phyloP scores from a whole-genome alignment of 306 rosid genomes.

The Arachis stenosperma region DNA sequence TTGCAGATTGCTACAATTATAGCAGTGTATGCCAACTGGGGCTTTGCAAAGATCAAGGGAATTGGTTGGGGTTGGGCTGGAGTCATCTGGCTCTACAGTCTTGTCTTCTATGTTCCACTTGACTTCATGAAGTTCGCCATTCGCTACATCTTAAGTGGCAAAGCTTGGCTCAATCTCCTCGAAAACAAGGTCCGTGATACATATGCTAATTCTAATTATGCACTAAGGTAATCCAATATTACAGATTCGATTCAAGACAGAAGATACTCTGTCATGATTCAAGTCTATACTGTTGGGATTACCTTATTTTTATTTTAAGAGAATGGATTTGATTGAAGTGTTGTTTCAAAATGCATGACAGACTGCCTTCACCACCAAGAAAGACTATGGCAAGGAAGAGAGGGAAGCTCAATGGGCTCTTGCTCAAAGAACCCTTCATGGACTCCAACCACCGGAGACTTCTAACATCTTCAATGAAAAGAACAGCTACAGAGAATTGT shows the following conservation, averaged over 20 bases:
- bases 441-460: conserved; percentile 88
- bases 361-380: conserved; percentile 99
- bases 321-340: conserved; percentile 20
- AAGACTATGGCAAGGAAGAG: conserved; percentile 91
- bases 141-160: conserved; percentile 89
- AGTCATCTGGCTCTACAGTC: conserved; percentile 88
- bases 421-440: conserved; percentile 96
- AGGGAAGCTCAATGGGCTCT: conserved; percentile 99
- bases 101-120: conserved; percentile 85
- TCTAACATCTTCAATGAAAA: conserved; percentile 66
- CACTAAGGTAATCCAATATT: too few relatives aligned
- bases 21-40: conserved; percentile 93
- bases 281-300: too few relatives aligned
- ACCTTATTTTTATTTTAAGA: too few relatives aligned
- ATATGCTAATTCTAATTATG: too few relatives aligned
- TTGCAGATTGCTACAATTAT: conserved; percentile 81
- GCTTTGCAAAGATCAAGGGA: conserved; percentile 85
- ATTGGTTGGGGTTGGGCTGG: conserved; percentile 99
- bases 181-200: conserved; percentile 76
- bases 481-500: conserved; percentile 82
- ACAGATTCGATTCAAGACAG: too few relatives aligned
- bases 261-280: too few relatives aligned
- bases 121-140: conserved; percentile 73
- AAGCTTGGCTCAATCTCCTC: conserved; percentile 84
- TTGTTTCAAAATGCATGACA: conserved; percentile 39